Base-by-base conservation (phyloP, 768 basidiomycete species). In the Tremella fuciformis region DNA sequence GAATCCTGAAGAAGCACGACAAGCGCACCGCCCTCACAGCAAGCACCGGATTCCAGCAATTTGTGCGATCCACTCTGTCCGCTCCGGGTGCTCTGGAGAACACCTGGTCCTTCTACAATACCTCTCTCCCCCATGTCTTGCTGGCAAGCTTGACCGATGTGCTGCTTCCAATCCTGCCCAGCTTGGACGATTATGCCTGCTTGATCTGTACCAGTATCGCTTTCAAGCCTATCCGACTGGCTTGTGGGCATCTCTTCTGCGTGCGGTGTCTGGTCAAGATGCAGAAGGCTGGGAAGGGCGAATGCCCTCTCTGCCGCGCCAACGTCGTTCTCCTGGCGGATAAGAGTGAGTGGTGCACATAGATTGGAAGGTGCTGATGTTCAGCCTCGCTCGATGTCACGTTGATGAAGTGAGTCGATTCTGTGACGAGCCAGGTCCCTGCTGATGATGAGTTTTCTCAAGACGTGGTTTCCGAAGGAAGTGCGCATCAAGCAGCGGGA, bases 391-490 rank as follows among this genome's bases (percentile, higher is more conserved):
- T 78, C 11, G 77, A 78, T 54, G 46, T 62, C 29, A 65, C 60
- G 13, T 65, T 76, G 51, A 76, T 76, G 77, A 64, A 66, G 75
- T 77, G 53, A 67, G 74, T 64, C 18, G 1, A 29, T 24, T 39
- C 34, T 21, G 2, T 50, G 15, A 3, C 34, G 19, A n/a, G 29
- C 24, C 29, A 22, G 59, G 41, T 21, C 65, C 11, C 11, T 34
- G 50, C 21, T 26, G 53, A 58, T 34, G 21, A 29, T n/a, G 87
- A 88, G 89, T 64, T 91, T 91, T 66, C 89, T 96, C 86, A 82
- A 86, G 58, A 85, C 88, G 66, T 96, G 91, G 90, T 97, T 97
- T 76, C 91, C 93, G 0, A 71, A 83, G 13, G 93, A 96, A 73
- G 81, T 89, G 15, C 83, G 80, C 58, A 81, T 81, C 66, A 96